Base-by-base conservation (phyloP, 2,329 filamentous ascomycete genomes). In the Paecilomyces sp. region DNA sequence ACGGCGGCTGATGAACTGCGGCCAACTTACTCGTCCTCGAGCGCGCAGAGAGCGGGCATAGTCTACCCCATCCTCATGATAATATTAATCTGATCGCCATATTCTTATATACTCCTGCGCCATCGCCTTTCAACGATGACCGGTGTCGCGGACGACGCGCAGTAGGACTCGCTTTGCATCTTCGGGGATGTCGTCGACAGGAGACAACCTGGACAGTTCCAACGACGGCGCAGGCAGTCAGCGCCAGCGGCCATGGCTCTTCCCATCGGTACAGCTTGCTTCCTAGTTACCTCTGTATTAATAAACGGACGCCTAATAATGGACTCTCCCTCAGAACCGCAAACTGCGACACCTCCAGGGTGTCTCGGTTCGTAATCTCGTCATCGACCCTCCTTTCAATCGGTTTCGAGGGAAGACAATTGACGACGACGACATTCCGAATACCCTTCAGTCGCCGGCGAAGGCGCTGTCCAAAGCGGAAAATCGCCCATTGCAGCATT, bases 261-360 rank as follows among this genome's bases (percentile, higher is more conserved):
- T 55, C 54, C 30, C 33, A 67, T 81, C 76, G 70, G 81, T 82
- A 75, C 28, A 28, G 28, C 25, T 54, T 54, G 28, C 7, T 54
- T 24, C 22, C 28, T 33, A 0, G 61, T 70, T 11, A 71, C 80
- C 8, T 70, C 81, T 0, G 57, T 61, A 54, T 31, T 24, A 22
- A 52, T 57, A 30, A 54, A n/a, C 15, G 58, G 47, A 61, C 55
- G 59, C 33, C 70, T 70, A 53, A 67, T 61, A 30, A 24, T 51
- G n/a, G 41, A 47, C 25, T 58, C 33, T 25, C 33, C 13, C 18
- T n/a, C 66, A 94, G 82, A 97, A 96, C 74, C 90, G 92, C 72
- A 92, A 89, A 73, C 81, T 97, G 57, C 87, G 93, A 58, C 92
- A 97, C 79, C 83, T 97, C 3, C 88, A 90, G 68, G 91, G 91